Evolutionary conservation across 2,329 filamentous ascomycete genomes (phyloP).

Genomic region (Macrophomina tecta): DNA sequence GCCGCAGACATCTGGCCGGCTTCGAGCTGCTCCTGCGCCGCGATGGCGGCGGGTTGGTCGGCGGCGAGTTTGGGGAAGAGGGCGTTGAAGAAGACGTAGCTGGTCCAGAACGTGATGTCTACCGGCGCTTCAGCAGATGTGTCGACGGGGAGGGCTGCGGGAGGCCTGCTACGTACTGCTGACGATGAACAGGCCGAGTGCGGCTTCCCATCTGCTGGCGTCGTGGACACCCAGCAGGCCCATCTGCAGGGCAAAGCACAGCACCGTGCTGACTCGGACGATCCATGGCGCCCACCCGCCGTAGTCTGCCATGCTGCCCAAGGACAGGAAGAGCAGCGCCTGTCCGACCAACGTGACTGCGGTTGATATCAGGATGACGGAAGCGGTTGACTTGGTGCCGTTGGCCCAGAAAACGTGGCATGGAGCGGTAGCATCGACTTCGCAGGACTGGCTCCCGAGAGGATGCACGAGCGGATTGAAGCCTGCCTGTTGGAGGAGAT

Average conservation of each 20-base stretch:
- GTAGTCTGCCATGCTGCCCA: constrained; percentile 66
- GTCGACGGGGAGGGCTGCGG: no score
- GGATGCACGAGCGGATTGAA: constrained; percentile 58
- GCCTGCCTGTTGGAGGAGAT: constrained; percentile 66
- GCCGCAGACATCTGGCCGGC: constrained; percentile 60
- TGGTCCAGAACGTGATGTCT: constrained; percentile 59
- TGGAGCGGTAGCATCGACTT: constrained; percentile 27
- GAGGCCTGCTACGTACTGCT: constrained; percentile 41
- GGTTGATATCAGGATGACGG: constrained; percentile 68
- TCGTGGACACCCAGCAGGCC: constrained; percentile 71
- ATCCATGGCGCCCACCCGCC: constrained; percentile 69
- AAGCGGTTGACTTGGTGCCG: constrained; percentile 61
- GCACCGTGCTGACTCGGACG: constrained; percentile 63
- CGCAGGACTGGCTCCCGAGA: constrained; percentile 59
- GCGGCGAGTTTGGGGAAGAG: constrained; percentile 65
- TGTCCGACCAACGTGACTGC: constrained; percentile 73
- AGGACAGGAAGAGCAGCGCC: constrained; percentile 60
- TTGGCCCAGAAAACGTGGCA: constrained; percentile 30
- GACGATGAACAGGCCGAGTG: constrained; percentile 47
- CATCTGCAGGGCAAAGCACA: constrained; percentile 69
- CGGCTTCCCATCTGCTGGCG: constrained; percentile 64
- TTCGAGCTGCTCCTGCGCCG: constrained; percentile 44
- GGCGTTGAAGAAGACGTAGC: constrained; percentile 38
- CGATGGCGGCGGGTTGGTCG: constrained; percentile 59
- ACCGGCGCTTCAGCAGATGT: constrained; percentile 54